Conservation (phyloP, 768 basidiomycete genomes). For the Leccinum rimulosum region DNA sequence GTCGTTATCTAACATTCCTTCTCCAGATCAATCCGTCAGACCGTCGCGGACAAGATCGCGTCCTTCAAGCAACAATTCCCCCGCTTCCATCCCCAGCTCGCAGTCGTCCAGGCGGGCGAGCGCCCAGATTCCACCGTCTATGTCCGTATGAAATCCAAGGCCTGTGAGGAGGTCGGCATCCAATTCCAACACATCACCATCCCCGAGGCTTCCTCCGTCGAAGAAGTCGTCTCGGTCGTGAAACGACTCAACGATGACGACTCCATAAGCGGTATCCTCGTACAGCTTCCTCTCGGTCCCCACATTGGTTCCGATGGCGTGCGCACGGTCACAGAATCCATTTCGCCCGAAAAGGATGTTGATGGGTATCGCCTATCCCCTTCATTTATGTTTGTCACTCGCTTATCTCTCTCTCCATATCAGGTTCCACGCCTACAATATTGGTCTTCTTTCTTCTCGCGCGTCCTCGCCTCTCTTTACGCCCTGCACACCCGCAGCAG, state of each 20-base stretch:
- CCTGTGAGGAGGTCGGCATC: slow-evolving; percentile 92
- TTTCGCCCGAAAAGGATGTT: slow-evolving; percentile 93
- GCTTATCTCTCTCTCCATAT: slow-evolving; percentile 4
- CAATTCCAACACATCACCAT: slow-evolving; percentile 76
- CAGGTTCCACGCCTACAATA: slow-evolving; percentile 98
- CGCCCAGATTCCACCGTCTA: slow-evolving; percentile 90
- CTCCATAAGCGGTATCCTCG: slow-evolving; percentile 82
- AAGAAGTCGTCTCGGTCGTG: slow-evolving; percentile 75
- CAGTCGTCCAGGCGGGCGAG: slow-evolving; percentile 91
- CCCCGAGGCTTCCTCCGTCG: slow-evolving; percentile 64
- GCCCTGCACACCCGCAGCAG: slow-evolving; percentile 94
- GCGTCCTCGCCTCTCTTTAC: slow-evolving; percentile 86
- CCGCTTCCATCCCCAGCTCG: slow-evolving; percentile 88
- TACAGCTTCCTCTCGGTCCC: slow-evolving; percentile 90
- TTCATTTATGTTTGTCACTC: background rate
- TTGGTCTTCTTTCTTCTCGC: slow-evolving; percentile 90
- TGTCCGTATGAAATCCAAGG: slow-evolving; percentile 97
- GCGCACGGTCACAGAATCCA: slow-evolving; percentile 89
- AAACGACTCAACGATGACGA: slow-evolving; percentile 82
- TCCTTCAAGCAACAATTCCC: slow-evolving; percentile 64
- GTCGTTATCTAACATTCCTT: slow-evolving; percentile 10
- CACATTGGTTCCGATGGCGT: slow-evolving; percentile 82
- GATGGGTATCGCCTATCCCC: slow-evolving; percentile 67
- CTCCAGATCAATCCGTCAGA: slow-evolving; percentile 72
- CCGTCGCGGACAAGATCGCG: slow-evolving; percentile 69